These are phyloP conservation scores for Phyllosticta paracitricarpa DNA, from an alignment of 2,329 filamentous ascomycete genomes.

Conservation along the genomic window DNA sequence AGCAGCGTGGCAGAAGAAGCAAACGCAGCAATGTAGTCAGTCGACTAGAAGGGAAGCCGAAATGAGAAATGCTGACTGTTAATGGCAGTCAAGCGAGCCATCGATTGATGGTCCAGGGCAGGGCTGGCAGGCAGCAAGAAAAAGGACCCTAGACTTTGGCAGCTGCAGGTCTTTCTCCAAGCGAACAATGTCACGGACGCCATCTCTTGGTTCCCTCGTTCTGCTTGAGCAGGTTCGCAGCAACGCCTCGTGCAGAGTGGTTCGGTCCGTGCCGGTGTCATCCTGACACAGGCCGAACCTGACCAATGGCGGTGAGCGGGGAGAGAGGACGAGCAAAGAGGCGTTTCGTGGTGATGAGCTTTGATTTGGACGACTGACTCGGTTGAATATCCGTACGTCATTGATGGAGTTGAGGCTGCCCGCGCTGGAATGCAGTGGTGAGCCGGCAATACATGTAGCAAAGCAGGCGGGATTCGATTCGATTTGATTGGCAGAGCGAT, in stretches of 20 bases:
- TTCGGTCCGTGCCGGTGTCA: background rate
- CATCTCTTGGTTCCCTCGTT: too few relatives aligned
- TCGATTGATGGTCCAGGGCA: background rate
- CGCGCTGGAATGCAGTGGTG: background rate
- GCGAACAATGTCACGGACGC: background rate
- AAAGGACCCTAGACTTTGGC: background rate
- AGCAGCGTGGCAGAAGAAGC: too few relatives aligned
- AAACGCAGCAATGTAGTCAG: too few relatives aligned
- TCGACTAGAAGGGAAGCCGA: too few relatives aligned
- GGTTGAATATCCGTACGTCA: too few relatives aligned
- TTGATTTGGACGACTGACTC: background rate
- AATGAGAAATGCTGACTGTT: too few relatives aligned
- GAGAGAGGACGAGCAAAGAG: too few relatives aligned
- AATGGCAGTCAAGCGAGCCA: background rate
- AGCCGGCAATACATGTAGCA: background rate
- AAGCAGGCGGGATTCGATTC: background rate
- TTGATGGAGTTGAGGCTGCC: too few relatives aligned
- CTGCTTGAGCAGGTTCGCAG: background rate
- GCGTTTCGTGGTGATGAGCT: too few relatives aligned
- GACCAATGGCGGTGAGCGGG: background rate
- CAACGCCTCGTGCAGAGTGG: background rate
- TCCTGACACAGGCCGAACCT: background rate
- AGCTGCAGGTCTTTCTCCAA: background rate
- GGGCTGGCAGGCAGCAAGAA: background rate
- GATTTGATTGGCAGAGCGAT: background rate